phyloP scores from a whole-genome alignment of 2,329 filamentous ascomycete species.

The Aotearoamyces nothofagi region DNA sequence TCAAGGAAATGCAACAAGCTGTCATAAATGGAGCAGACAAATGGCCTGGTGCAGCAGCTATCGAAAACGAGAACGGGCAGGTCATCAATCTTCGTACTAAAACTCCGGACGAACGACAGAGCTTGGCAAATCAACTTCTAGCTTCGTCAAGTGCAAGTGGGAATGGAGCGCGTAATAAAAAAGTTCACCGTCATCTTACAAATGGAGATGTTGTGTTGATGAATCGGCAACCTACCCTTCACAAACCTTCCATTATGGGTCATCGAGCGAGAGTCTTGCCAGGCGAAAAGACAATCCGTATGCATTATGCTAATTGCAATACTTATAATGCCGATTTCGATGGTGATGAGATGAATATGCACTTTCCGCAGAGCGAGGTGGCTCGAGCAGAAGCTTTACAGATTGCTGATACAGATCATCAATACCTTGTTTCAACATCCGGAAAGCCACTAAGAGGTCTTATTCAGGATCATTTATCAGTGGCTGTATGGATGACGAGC shows the following conservation, averaged over 20 bases:
- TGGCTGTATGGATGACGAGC: constrained; percentile 80
- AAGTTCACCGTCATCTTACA: constrained; percentile 88
- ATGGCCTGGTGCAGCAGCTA: constrained; percentile 87
- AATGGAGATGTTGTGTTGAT: constrained; percentile 96
- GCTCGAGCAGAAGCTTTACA: constrained; percentile 85
- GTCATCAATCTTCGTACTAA: constrained; percentile 80
- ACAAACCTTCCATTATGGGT: constrained; percentile 98
- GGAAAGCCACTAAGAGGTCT: constrained; percentile 89
- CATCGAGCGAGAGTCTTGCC: constrained; percentile 84
- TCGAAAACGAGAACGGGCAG: constrained; percentile 91
- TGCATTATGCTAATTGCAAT: constrained; percentile 99
- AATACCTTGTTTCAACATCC: constrained; percentile 87
- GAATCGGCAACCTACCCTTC: constrained; percentile 95
- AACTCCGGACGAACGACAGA: constrained; percentile 72
- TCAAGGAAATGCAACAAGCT: constrained; percentile 86
- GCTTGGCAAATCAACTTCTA: constrained; percentile 83
- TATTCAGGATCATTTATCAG: constrained; percentile 96
- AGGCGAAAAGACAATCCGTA: constrained; percentile 92
- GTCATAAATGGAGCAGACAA: constrained; percentile 89
- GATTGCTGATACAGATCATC: constrained; percentile 91
- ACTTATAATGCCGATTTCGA: constrained; percentile 99
- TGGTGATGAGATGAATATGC: constrained; percentile 99
- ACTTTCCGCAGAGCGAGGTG: constrained; percentile 95
- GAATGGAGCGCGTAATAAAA: constrained; percentile 75
- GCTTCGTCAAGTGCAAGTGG: constrained; percentile 64